A percentile compares a stretch with the other conserved stretches of the same genome.
Evolutionary conservation across 2,329 filamentous ascomycete species (phyloP).

Genomic region (Rasamsonia emersonii): DNA sequence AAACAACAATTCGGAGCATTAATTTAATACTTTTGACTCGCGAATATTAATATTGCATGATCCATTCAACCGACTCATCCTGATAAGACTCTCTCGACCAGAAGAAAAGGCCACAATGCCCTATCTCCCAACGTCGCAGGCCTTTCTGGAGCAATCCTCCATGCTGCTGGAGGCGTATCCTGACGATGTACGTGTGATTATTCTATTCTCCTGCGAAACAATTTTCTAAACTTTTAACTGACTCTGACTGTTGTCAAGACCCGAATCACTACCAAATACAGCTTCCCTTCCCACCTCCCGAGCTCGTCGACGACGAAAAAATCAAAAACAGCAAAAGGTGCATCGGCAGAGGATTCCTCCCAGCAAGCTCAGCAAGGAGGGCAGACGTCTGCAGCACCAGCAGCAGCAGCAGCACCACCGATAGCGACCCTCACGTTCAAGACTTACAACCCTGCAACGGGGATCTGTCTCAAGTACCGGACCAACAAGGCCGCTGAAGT

Average conservation of each 20-base stretch:
- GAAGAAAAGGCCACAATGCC: slow-evolving; percentile 52
- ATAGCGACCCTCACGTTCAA: slow-evolving; percentile 72
- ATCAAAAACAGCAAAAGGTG: slow-evolving; percentile 16
- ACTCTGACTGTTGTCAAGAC: slow-evolving; percentile 48
- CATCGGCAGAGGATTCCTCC: too few relatives aligned
- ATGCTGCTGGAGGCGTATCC: slow-evolving; percentile 81
- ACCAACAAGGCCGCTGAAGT: slow-evolving; percentile 91
- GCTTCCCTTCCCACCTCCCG: slow-evolving; percentile 42
- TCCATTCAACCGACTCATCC: too few relatives aligned
- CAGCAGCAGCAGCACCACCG: slow-evolving; percentile 26
- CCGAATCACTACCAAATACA: slow-evolving; percentile 87
- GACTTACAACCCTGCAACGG: slow-evolving; percentile 76
- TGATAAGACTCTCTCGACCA: too few relatives aligned
- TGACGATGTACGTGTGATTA: slow-evolving; percentile 55
- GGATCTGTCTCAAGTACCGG: slow-evolving; percentile 79
- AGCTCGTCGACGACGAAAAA: slow-evolving; percentile 22
- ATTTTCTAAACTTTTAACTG: neutral
- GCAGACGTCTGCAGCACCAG: slow-evolving; percentile 3
- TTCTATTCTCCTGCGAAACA: slow-evolving; percentile 1
- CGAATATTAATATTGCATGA: too few relatives aligned
- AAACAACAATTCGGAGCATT: too few relatives aligned
- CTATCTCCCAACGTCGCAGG: slow-evolving; percentile 70
- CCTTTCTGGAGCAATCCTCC: slow-evolving; percentile 83
- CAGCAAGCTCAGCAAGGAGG: slow-evolving; percentile 1
- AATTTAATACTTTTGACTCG: too few relatives aligned